phyloP scores from a whole-genome alignment of 306 rosid species.

The Chamaecrista fasciculata region DNA sequence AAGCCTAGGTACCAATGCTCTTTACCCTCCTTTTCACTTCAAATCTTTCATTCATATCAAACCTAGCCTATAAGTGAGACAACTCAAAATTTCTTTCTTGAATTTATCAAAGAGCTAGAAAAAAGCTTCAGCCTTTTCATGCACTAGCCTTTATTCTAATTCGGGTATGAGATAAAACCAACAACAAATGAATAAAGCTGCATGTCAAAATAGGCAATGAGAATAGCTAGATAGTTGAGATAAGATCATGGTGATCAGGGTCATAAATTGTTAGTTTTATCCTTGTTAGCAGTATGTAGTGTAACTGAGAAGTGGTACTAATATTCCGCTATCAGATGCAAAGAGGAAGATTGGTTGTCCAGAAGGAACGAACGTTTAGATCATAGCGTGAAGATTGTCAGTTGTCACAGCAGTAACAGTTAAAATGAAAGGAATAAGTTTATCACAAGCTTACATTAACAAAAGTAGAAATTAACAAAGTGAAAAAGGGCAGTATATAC shows the following conservation, averaged over 20 bases:
- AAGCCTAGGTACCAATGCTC: background rate
- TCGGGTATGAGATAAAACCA: background rate
- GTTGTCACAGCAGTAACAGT: background rate
- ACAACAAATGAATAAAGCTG: background rate
- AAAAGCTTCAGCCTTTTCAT: background rate
- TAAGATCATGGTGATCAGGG: background rate
- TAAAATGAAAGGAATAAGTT: background rate
- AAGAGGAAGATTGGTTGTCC: background rate
- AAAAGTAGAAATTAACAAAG: background rate
- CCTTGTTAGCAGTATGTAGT: background rate
- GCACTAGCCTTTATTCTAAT: background rate
- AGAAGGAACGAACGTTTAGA: background rate
- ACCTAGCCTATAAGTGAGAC: background rate
- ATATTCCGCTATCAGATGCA: constrained; percentile 7
- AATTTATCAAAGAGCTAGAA: constrained; percentile 7
- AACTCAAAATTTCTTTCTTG: background rate
- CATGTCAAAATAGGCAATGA: background rate
- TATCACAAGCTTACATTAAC: background rate
- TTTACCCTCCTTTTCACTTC: background rate
- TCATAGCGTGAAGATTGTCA: background rate
- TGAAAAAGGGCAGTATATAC: background rate
- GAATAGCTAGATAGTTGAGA: background rate
- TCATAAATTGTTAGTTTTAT: background rate
- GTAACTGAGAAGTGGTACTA: background rate
- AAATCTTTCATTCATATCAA: background rate